These are phyloP conservation scores for Alternaria arbusti DNA, from an alignment of 2,329 filamentous ascomycete genomes.

Conservation along the genomic window DNA sequence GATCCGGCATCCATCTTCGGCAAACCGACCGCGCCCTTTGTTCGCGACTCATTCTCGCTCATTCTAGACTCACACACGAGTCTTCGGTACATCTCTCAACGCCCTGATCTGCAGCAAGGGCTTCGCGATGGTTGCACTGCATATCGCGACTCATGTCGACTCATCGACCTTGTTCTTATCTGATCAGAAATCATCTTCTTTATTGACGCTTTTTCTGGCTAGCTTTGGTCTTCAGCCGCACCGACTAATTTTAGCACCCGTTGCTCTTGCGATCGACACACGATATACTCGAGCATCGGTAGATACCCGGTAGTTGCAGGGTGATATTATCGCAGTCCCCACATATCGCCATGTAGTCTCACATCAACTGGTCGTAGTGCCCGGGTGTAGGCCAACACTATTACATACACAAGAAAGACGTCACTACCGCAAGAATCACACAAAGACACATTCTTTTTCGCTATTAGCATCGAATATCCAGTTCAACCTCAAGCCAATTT, in stretches of 20 bases:
- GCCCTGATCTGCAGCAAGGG: not conserved
- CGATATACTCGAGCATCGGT: not conserved
- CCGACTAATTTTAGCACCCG: not conserved
- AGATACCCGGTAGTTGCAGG: not conserved
- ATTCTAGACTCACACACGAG: constrained; percentile 3
- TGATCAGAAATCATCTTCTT: not conserved
- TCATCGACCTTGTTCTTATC: not conserved
- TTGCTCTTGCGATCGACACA: not conserved
- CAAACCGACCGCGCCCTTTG: not conserved
- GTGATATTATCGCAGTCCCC: not conserved
- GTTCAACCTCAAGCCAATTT: not conserved
- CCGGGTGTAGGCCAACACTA: not conserved
- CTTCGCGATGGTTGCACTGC: not conserved
- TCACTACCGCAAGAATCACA: not conserved
- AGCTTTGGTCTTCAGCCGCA: not conserved
- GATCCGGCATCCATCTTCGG: not conserved
- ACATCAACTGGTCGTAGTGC: not conserved
- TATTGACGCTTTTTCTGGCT: not conserved
- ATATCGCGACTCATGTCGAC: not conserved
- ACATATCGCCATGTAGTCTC: not conserved
- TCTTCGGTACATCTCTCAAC: not conserved
- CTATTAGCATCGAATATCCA: not conserved
- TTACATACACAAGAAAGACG: not conserved
- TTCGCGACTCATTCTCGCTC: constrained; percentile 10
- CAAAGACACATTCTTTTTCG: not conserved